Conservation (phyloP, 768 basidiomycete species). For the Inosperma sp. region DNA sequence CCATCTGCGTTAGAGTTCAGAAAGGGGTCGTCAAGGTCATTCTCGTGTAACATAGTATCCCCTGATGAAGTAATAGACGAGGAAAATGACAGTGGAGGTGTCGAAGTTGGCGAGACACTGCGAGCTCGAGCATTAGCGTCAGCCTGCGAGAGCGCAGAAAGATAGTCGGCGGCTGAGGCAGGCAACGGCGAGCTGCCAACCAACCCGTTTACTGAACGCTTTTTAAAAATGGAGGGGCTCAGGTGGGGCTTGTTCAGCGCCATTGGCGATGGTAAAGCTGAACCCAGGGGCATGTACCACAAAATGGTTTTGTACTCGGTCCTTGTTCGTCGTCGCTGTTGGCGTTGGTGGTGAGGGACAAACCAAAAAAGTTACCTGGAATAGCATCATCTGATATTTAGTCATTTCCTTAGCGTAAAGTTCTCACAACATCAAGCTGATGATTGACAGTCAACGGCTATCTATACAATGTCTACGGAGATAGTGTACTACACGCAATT, state of each 20-base stretch:
- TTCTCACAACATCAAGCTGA: too few species aligned
- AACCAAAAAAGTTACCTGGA: too few species aligned
- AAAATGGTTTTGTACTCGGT: too few species aligned
- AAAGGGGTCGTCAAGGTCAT: constrained; percentile 40
- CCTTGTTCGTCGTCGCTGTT: too few species aligned
- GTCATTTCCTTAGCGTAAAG: too few species aligned
- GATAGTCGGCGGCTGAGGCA: constrained; percentile 40
- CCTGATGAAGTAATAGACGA: constrained; percentile 67
- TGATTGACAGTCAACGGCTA: too few species aligned
- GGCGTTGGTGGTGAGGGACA: too few species aligned
- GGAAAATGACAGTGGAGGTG: constrained; percentile 69
- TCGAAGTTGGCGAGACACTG: constrained; percentile 47
- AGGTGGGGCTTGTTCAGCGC: constrained; percentile 50
- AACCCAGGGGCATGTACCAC: constrained; percentile 7
- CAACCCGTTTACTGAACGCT: constrained; percentile 35
- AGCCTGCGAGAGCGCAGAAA: constrained; percentile 42
- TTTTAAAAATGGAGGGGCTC: constrained; percentile 57
- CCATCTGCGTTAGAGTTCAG: constrained; percentile 39
- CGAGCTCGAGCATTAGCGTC: constrained; percentile 59
- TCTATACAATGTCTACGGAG: too few species aligned
- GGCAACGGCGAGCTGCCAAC: constrained; percentile 23
- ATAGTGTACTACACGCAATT: too few species aligned
- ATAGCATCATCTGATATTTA: too few species aligned
- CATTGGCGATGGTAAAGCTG: constrained; percentile 54
- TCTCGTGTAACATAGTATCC: constrained; percentile 58